These are phyloP conservation scores for Breviolum minutum DNA, from an alignment of 73 alveolate genomes.

Conservation along the genomic window DNA sequence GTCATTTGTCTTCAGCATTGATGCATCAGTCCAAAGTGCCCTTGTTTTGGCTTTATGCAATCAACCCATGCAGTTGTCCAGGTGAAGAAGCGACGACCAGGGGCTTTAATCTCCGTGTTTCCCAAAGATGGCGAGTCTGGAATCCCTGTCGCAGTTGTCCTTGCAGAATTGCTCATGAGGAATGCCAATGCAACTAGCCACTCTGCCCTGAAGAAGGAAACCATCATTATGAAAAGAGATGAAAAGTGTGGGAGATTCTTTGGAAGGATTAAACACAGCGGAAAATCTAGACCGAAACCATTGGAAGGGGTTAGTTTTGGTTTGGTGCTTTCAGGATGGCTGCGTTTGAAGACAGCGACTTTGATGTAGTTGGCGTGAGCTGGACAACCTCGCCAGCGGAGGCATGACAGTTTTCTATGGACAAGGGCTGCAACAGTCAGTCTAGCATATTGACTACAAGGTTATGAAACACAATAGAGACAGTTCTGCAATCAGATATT, in stretches of 20 bases:
- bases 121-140: slow-evolving; percentile 95
- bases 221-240: not conserved
- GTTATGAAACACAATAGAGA: no score
- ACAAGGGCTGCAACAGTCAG: not conserved
- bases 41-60: no score
- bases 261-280: not conserved
- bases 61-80: not conserved
- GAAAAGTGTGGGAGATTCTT: not conserved
- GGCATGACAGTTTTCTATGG: not conserved
- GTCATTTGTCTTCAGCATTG: not conserved
- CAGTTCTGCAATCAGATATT: no score
- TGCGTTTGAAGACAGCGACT: slow-evolving; percentile 93
- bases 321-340: slow-evolving; percentile 2
- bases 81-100: slow-evolving; percentile 95
- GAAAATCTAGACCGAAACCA: no score
- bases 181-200: not conserved
- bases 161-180: not conserved
- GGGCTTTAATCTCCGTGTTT: slow-evolving; percentile 95
- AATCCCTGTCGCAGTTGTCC: not conserved
- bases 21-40: not conserved
- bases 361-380: slow-evolving; percentile 96
- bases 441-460: not conserved
- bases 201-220: no score
- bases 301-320: not conserved
- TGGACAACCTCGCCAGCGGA: slow-evolving; percentile 95